Percentiles rank a stretch among this genome's conserved stretches.
phyloP scores from a whole-genome alignment of 2,329 filamentous ascomycete genomes.

The Fusarium sarcochroum region DNA sequence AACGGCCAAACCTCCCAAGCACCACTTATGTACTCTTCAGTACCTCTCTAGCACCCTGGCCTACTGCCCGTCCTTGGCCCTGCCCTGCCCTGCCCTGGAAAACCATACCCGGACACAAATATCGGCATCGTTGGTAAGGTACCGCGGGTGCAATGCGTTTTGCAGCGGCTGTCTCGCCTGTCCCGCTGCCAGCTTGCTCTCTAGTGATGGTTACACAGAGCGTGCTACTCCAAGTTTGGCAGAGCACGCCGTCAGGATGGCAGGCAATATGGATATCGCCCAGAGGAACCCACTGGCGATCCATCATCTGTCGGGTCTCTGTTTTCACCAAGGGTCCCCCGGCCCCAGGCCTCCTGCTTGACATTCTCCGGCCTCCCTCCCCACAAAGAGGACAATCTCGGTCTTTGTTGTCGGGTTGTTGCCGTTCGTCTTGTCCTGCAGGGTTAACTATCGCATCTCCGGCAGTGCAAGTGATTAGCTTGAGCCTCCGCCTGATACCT shows the following conservation, averaged over 20 bases:
- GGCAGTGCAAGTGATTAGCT: slow-evolving; percentile 16
- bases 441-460: slow-evolving; percentile 5
- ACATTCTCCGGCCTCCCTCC: slow-evolving; percentile 19
- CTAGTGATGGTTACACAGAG: slow-evolving; percentile 43
- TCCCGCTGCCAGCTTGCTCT: slow-evolving; percentile 21
- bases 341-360: slow-evolving; percentile 21
- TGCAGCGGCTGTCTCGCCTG: slow-evolving; percentile 38
- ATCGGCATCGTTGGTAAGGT: too few relatives aligned
- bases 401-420: slow-evolving; percentile 6
- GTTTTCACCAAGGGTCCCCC: slow-evolving; percentile 2
- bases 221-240: slow-evolving; percentile 43
- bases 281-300: slow-evolving; percentile 37
- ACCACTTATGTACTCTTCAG: slow-evolving; percentile 13
- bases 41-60: slow-evolving; percentile 5
- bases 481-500: slow-evolving; percentile 23
- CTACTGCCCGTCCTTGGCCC: too few relatives aligned
- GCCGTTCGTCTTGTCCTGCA: slow-evolving; percentile 9
- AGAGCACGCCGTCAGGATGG: slow-evolving; percentile 30
- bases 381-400: slow-evolving; percentile 17
- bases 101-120: slow-evolving; percentile 18
- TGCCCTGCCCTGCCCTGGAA: slow-evolving; percentile 21
- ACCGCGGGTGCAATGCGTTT: slow-evolving; percentile 2
- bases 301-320: slow-evolving; percentile 20
- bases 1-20: slow-evolving; percentile 27
- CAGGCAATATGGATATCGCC: slow-evolving; percentile 26